Evolutionary conservation across 1,139 yeast genomes (phyloP), one percentile per base, ranked within the genome.

Genomic region (Diutina siamensis): DNA sequence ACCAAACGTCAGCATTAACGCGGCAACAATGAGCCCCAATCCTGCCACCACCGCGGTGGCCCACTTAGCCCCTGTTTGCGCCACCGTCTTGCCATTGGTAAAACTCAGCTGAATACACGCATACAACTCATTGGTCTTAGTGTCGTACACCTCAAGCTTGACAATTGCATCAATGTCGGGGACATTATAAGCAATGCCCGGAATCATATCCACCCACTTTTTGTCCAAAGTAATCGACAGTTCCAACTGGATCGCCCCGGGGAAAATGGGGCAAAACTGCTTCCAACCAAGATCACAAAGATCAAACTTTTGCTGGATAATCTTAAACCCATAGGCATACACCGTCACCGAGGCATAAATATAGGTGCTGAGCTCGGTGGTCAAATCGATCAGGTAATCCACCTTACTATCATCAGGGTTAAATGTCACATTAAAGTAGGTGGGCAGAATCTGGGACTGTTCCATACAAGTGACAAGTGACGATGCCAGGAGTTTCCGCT

Each of bases 391-490:
- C 40, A 76, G 70, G 55, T 83, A 83, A 48, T 71, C 71, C 50
- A 83, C 60, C 7, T 86, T 70, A 22, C 76, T 59, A 50, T 74
- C 76, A 52, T 80, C 84, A 0, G 89, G 87, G 54, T 80, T 65
- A 56, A 83, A 82, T 1, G 73, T 67, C 45, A 83, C 89, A 51
- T 80, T 72, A 57, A 83, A 89, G 53, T 71, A 76, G n/a, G 89
- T 76, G 5, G 97, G 94, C 1, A 95, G 80, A 59, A 94, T 80
- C 60, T 80, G 83, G 12, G 98, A 89, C 62, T 84, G 70, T 47
- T 80, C 83, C 95, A 88, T 88, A 68, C 99, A 92, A 44, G 98
- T 85, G 54, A 89, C 68, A 54, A 94, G 71, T n/a, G 97, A 87
- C 13, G 77, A 63, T 1, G 96, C 74, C 50, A 66, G 64, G 52